These are phyloP conservation scores for Hypsizygus ulmarius DNA, from an alignment of 1,284 basidiomycete species.

Conservation along the genomic window DNA sequence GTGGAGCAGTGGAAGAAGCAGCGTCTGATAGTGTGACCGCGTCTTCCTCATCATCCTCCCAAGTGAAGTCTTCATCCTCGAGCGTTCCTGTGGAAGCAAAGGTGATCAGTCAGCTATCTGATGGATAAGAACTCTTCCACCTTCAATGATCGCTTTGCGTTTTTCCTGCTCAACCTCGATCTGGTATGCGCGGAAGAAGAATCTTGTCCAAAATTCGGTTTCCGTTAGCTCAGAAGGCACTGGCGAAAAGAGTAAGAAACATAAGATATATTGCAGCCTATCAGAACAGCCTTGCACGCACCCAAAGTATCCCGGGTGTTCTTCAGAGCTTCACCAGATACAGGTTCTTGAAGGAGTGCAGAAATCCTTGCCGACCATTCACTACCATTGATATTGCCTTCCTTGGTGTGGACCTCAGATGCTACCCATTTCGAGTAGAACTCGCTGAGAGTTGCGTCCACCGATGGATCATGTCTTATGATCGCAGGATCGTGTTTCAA, in stretches of 20 bases:
- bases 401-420: slow-evolving; percentile 46
- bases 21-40: slow-evolving; percentile 21
- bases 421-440: slow-evolving; percentile 64
- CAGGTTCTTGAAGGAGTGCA: slow-evolving; percentile 46
- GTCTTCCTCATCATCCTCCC: slow-evolving; percentile 76
- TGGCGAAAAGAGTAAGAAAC: slow-evolving; percentile 29
- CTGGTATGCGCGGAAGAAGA: slow-evolving; percentile 88
- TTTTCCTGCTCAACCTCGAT: slow-evolving; percentile 82
- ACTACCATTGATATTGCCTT: slow-evolving; percentile 55
- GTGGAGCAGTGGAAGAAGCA: slow-evolving; percentile 18
- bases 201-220: slow-evolving; percentile 85
- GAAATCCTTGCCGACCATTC: slow-evolving; percentile 55
- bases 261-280: slow-evolving; percentile 7
- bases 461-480: slow-evolving; percentile 73
- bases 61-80: slow-evolving; percentile 77
- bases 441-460: slow-evolving; percentile 51
- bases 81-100: slow-evolving; percentile 40
- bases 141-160: slow-evolving; percentile 77
- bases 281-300: slow-evolving; percentile 32
- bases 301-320: slow-evolving; percentile 60
- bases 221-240: slow-evolving; percentile 71
- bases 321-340: slow-evolving; percentile 58
- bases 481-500: slow-evolving; percentile 76
- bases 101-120: slow-evolving; percentile 11
- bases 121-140: slow-evolving; percentile 39